Evolutionary conservation across 352 stramenopile species (phyloP).

Genomic region (Phytopythium helicoides): DNA sequence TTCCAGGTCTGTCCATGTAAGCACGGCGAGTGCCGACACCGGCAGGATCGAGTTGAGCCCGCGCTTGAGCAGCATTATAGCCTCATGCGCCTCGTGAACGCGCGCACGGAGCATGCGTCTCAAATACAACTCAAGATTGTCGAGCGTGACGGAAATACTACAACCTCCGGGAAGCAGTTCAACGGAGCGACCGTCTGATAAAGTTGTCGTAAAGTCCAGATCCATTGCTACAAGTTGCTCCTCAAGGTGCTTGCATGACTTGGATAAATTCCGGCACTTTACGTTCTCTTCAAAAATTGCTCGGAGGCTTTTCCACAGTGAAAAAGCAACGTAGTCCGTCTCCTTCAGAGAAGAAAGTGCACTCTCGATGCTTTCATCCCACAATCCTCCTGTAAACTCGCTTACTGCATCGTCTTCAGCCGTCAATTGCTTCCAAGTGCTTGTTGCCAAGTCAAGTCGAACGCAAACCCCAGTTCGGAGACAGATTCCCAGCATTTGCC

Average conservation of each 20-base stretch:
- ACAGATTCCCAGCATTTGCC: conserved; percentile 88
- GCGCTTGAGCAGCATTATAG: conserved; percentile 71
- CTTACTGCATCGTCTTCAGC: conserved; percentile 27
- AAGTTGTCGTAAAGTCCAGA: conserved; percentile 67
- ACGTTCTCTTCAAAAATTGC: conserved; percentile 24
- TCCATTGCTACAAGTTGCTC: conserved; percentile 67
- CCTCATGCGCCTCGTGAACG: conserved; percentile 37
- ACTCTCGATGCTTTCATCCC: conserved; percentile 13
- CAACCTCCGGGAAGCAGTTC: conserved; percentile 38
- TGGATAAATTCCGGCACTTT: not conserved
- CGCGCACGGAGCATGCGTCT: conserved; percentile 35
- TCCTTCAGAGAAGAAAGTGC: conserved; percentile 55
- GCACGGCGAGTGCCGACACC: conserved; percentile 46
- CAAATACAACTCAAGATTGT: conserved; percentile 56
- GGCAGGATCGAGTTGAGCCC: conserved; percentile 77
- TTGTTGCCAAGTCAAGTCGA: conserved; percentile 64
- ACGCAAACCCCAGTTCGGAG: conserved; percentile 80
- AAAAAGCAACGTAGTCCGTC: conserved; percentile 59
- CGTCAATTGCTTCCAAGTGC: conserved; percentile 75
- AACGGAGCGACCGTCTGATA: conserved; percentile 57
- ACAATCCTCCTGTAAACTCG: not conserved
- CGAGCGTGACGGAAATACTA: conserved; percentile 34
- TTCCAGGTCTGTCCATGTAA: conserved; percentile 72
- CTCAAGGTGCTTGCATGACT: conserved; percentile 15
- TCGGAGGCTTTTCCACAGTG: conserved; percentile 47